A percentile compares a stretch with the other conserved stretches of the same genome.
Conservation (phyloP, 2,329 filamentous ascomycete genomes). For the Calonectria hawksworthii region DNA sequence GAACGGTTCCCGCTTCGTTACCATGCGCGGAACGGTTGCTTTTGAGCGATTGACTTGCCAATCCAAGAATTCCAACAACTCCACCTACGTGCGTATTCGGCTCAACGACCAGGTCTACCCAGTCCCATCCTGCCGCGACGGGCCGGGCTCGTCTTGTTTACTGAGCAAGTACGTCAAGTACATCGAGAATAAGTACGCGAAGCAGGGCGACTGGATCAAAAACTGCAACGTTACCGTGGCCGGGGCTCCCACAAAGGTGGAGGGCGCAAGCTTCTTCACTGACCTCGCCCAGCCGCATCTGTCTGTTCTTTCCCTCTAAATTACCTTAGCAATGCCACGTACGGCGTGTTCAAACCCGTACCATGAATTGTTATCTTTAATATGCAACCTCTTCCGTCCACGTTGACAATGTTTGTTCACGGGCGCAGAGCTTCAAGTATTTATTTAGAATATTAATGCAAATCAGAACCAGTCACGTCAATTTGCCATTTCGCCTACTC, state of each 20-base stretch:
- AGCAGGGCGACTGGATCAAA: constrained; percentile 63
- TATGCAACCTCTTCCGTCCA: not conserved
- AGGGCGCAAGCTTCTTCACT: constrained; percentile 65
- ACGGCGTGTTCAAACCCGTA: not conserved
- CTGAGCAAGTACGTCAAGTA: constrained; percentile 60
- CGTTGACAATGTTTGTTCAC: not conserved
- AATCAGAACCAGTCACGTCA: not conserved
- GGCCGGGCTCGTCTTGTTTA: constrained; percentile 68
- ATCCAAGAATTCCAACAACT: constrained; percentile 41
- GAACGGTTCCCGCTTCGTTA: constrained; percentile 67
- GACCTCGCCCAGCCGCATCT: constrained; percentile 58
- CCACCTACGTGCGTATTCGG: constrained; percentile 67
- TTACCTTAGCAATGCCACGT: not conserved
- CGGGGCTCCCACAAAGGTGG: constrained; percentile 56
- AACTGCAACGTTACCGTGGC: constrained; percentile 62
- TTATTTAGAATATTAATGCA: not conserved
- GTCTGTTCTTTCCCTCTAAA: constrained; percentile 32
- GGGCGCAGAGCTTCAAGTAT: not conserved
- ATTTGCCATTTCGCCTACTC: not conserved
- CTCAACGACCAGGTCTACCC: constrained; percentile 75
- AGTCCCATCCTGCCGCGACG: constrained; percentile 66
- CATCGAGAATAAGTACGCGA: constrained; percentile 42
- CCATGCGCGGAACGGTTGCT: constrained; percentile 76
- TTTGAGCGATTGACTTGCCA: constrained; percentile 73
- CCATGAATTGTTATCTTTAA: not conserved